phyloP scores from a whole-genome alignment of 208 protist species.

The Trypanosoma melophagium region DNA sequence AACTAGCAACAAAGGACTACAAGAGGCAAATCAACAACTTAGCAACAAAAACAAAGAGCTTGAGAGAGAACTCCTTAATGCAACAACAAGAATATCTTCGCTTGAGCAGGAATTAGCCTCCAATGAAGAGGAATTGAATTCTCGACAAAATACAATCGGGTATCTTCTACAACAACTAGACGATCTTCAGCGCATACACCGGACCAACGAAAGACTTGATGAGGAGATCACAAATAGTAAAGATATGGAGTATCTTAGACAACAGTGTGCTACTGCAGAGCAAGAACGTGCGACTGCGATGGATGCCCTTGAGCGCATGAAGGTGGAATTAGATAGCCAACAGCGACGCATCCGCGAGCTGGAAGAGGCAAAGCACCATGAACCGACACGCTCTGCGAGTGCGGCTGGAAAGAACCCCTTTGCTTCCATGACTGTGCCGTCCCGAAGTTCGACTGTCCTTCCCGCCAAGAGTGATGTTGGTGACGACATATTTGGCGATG shows the following conservation, averaged over 20 bases:
- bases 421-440: neutral
- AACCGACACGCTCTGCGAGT: neutral
- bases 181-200: slow-evolving; percentile 1
- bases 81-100: neutral
- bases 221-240: slow-evolving; percentile 16
- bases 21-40: slow-evolving; percentile 15
- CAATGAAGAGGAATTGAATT: neutral
- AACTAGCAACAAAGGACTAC: neutral
- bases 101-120: neutral
- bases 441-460: too few relatives aligned
- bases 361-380: neutral
- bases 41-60: neutral
- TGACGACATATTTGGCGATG: slow-evolving; percentile 5
- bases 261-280: slow-evolving; percentile 46
- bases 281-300: slow-evolving; percentile 38
- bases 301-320: slow-evolving; percentile 32
- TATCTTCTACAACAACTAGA: slow-evolving; percentile 9
- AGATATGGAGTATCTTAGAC: slow-evolving; percentile 41
- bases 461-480: too few relatives aligned
- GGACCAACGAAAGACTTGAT: too few relatives aligned
- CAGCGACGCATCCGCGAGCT: slow-evolving; percentile 18
- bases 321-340: slow-evolving; percentile 35
- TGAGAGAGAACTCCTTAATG: neutral
- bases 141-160: neutral
- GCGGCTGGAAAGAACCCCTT: slow-evolving; percentile 2